Percentiles rank a stretch among this genome's conserved stretches.
phyloP scores from a whole-genome alignment of 1,284 basidiomycete species.

The Testicularia cyperi region DNA sequence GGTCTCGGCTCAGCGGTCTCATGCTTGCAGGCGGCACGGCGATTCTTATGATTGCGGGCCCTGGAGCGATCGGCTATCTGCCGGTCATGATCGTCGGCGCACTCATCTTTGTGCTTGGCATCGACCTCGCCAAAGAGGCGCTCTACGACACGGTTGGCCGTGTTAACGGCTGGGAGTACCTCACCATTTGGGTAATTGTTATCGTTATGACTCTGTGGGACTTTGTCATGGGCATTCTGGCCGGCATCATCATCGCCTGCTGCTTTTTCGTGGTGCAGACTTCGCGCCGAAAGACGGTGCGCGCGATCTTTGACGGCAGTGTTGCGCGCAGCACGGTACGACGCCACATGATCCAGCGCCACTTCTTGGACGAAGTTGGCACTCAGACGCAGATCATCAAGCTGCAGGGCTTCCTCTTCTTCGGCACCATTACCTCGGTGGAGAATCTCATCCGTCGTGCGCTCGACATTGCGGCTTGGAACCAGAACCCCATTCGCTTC shows the following conservation, averaged over 20 bases:
- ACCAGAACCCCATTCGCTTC: constrained; percentile 80
- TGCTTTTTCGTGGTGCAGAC: constrained; percentile 96
- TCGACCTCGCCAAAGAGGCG: constrained; percentile 88
- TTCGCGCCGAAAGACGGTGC: constrained; percentile 66
- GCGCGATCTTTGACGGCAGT: constrained; percentile 55
- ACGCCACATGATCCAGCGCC: constrained; percentile 80
- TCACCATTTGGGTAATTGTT: constrained; percentile 65
- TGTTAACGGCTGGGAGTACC: constrained; percentile 65
- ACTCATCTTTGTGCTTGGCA: constrained; percentile 89
- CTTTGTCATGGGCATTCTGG: constrained; percentile 89
- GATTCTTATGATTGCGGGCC: constrained; percentile 77
- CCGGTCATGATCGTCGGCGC: constrained; percentile 67
- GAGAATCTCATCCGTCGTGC: constrained; percentile 74
- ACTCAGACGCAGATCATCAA: constrained; percentile 87
- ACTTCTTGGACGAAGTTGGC: constrained; percentile 85
- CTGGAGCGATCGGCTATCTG: constrained; percentile 62
- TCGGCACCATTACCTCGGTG: constrained; percentile 87
- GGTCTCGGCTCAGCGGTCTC: constrained; percentile 78
- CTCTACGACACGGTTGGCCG: constrained; percentile 92
- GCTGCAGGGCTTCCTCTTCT: constrained; percentile 89
- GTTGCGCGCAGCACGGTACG: constrained; percentile 78
- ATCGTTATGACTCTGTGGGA: constrained; percentile 71
- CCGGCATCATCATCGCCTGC: constrained; percentile 87
- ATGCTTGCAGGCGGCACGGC: constrained; percentile 78
- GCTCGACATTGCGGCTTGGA: constrained; percentile 75